Base-by-base conservation (phyloP, 2,329 filamentous ascomycete species). In the Colletotrichum limetticola region DNA sequence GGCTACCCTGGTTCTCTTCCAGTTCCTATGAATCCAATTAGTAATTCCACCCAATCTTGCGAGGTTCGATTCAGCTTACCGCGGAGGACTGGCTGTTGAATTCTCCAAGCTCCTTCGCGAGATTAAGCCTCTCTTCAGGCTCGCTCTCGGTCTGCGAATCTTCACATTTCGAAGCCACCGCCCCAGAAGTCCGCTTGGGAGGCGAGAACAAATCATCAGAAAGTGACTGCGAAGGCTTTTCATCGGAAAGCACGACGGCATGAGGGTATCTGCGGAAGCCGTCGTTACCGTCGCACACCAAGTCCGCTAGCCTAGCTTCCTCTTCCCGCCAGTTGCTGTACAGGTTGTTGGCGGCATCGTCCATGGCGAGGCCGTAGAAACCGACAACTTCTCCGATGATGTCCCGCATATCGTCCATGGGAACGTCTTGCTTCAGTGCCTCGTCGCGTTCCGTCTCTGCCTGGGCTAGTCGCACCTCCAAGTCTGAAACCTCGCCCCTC, bases 401-500 rank as follows among this genome's bases (percentile, higher is more conserved):
- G 2, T 32, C 1, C 4, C 32, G 53, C 12, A 69, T 28, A 19
- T 46, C 32, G 6, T 60, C 42, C 30, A 59, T 4, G 16, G 64
- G 5, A n/a, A 68, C n/a, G 19, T 57, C 49, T 4, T 63, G 37
- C 1, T 26, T 19, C 2, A 37, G 7, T 0, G 26, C 11, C 5
- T 11, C 22, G 4, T 64, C 61, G 12, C 28, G 59, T 5, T 72
- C 60, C 3, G 55, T 22, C 22, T 57, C 22, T 6, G 30, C 46
- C 22, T 57, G 32, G 2, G 60, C 11, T 11, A 72, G 26, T 14
- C n/a, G 53, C 5, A 42, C 22, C 22, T 61, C 19, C 14, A 72
- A 26, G 11, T 61, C 8, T 12, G 14, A 60, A 2, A 14, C 9
- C 30, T 72, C 46, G n/a, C 66, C 70, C 8, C 70, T 70, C 28